Conservation (phyloP, 163 green algal genomes). For the Coccomyxa subellipsoidea region DNA sequence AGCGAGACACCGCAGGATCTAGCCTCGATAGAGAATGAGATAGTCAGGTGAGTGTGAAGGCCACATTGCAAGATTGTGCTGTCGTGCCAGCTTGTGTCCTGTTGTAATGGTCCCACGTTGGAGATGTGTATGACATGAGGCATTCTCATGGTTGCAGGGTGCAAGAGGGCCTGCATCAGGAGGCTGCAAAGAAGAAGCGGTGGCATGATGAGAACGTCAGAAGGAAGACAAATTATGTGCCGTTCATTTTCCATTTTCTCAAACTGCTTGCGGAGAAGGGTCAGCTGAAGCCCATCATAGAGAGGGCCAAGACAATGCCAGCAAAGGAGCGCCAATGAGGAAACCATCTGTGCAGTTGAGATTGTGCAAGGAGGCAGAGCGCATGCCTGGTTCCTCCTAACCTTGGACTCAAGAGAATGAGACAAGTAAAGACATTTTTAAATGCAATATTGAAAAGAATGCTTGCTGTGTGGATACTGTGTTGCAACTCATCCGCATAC, state of each 20-base stretch:
- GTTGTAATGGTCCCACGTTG: neutral
- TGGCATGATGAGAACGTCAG: conserved; percentile 87
- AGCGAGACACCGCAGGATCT: neutral
- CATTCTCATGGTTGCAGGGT: conserved; percentile 31
- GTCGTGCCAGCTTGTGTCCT: too few relatives aligned
- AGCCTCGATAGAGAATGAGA: neutral
- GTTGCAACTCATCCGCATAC: too few relatives aligned
- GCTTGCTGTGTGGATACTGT: too few relatives aligned
- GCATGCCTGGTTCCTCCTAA: too few relatives aligned
- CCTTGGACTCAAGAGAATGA: too few relatives aligned
- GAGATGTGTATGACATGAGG: neutral
- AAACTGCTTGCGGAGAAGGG: conserved; percentile 79
- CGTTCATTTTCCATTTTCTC: conserved; percentile 86
- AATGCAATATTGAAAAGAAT: too few relatives aligned
- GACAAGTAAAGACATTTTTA: too few relatives aligned
- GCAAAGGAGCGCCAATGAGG: neutral
- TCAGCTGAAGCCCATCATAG: conserved; percentile 66
- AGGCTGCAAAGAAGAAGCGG: neutral
- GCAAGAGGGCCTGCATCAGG: conserved; percentile 42
- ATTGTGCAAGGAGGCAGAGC: too few relatives aligned
- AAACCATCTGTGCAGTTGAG: too few relatives aligned
- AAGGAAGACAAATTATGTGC: conserved; percentile 91
- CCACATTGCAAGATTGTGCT: too few relatives aligned
- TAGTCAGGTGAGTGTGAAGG: neutral
- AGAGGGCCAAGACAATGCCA: conserved; percentile 29